Base-by-base conservation (phyloP, 202 grass and related monocot genomes). In the Setaria italica region DNA sequence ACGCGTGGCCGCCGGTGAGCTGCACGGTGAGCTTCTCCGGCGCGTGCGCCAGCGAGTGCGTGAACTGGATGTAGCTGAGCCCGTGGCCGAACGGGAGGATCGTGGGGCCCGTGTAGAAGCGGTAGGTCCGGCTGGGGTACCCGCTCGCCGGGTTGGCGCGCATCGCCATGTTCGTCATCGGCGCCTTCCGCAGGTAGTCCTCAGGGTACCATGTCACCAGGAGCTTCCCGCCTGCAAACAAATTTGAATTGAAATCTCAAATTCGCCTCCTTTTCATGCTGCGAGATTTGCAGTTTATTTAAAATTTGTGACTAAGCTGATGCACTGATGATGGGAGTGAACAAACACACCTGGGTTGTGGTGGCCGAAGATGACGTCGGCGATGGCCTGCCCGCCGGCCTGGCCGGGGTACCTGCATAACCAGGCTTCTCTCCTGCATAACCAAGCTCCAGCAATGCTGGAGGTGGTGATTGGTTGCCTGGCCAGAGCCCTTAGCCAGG, bases 201-300 rank as follows among this genome's bases (percentile, higher is more conserved):
- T 94, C 83, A 0, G 90, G 93, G 84, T 98, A 98, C 96, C 96
- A 98, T 4, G 93, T 98, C 91, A 98, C 81, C 9, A 93, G 88
- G 0, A 95, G 82, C 86, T 94, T 99, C 59, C 93, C 93, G 6
- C 95, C 93, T 98, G 63, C 65, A 58, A 56, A 62, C 14, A 89
- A 90, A 74, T 51, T 43, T 0, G 1, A 85, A 73, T 30, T 11
- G 55, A 74, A 54, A 74, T 46, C 33, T 19, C 45, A 70, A 71
- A 82, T 29, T 49, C 1, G 41, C 35, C 1, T n/a, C 2, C 8
- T n/a, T 3, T 51, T 82, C 1, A 2, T 41, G 11, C 33, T 1
- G 4, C 10, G 53, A 42, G 15, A 1, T 10, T 13, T 1, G 5
- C 70, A 48, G 10, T 47, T 53, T 35, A 35, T 35, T 35, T 35